phyloP scores from a whole-genome alignment of 2,329 filamentous ascomycete genomes.

The Diplodia corticola region DNA sequence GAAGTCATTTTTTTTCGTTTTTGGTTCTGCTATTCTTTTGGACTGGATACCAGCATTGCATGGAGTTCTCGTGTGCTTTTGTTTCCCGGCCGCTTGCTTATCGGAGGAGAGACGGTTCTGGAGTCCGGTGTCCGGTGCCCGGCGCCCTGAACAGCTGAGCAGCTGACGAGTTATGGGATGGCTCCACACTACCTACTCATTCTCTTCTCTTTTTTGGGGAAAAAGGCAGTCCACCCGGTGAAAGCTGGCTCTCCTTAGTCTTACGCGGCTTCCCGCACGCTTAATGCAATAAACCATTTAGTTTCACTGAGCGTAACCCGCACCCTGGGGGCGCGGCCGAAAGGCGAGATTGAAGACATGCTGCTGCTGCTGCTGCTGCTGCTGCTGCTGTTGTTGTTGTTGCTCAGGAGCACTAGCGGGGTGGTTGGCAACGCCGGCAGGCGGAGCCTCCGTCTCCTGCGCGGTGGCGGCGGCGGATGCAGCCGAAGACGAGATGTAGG shows the following conservation, averaged over 20 bases:
- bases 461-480: constrained; percentile 21
- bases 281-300: constrained; percentile 12
- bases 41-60: constrained; percentile 23
- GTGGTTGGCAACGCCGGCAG: not conserved
- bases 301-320: constrained; percentile 16
- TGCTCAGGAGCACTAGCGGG: not conserved
- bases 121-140: constrained; percentile 18
- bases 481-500: constrained; percentile 32
- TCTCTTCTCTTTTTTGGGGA: not conserved
- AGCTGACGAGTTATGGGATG: constrained; percentile 10
- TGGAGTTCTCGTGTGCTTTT: constrained; percentile 22
- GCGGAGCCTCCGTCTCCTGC: not conserved
- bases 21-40: constrained; percentile 5
- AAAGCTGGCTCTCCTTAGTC: constrained; percentile 14
- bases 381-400: not conserved
- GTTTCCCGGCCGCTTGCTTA: constrained; percentile 19
- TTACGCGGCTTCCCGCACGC: constrained; percentile 1
- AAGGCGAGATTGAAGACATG: constrained; percentile 21
- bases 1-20: not conserved
- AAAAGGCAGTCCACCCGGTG: constrained; percentile 5
- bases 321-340: constrained; percentile 16
- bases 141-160: constrained; percentile 11
- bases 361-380: not conserved
- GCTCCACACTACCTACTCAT: constrained; percentile 9
- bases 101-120: not conserved